These are phyloP conservation scores for Termitomyces titanicus DNA, from an alignment of 768 basidiomycete species.

Conservation along the genomic window DNA sequence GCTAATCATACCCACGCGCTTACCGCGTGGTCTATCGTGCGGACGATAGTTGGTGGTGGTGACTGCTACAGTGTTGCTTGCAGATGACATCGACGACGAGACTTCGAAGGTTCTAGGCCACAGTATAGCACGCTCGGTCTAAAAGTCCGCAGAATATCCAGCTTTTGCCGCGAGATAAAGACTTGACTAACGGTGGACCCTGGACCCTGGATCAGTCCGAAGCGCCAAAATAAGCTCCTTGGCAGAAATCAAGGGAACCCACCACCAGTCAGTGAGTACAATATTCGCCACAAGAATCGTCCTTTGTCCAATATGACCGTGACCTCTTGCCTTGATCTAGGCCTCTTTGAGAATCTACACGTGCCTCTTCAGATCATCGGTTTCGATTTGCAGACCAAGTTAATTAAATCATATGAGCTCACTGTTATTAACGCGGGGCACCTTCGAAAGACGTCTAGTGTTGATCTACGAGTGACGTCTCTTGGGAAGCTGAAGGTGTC, in stretches of 20 bases:
- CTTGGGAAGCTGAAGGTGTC: not conserved
- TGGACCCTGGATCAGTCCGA: constrained; percentile 9
- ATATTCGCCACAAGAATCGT: not conserved
- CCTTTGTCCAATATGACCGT: not conserved
- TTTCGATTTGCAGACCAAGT: not conserved
- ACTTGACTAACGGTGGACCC: not conserved
- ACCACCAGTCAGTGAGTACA: not conserved
- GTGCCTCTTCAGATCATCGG: not conserved
- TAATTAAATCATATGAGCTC: not conserved
- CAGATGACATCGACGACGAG: constrained; percentile 12
- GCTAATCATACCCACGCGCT: constrained; percentile 41
- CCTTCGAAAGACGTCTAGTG: not conserved
- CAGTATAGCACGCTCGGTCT: not conserved
- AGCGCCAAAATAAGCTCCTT: not conserved
- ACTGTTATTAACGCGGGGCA: not conserved
- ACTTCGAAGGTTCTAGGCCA: constrained; percentile 8
- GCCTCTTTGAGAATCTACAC: constrained; percentile 1
- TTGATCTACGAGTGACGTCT: not conserved
- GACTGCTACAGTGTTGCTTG: constrained; percentile 6
- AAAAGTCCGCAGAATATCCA: constrained; percentile 10
- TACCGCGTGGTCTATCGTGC: constrained; percentile 32
- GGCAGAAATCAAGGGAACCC: not conserved
- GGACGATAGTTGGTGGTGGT: not conserved
- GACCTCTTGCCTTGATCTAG: not conserved
- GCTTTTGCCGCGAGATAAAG: constrained; percentile 3